phyloP scores from a whole-genome alignment of 148 eudicot species.

The Arbutus unedo region DNA sequence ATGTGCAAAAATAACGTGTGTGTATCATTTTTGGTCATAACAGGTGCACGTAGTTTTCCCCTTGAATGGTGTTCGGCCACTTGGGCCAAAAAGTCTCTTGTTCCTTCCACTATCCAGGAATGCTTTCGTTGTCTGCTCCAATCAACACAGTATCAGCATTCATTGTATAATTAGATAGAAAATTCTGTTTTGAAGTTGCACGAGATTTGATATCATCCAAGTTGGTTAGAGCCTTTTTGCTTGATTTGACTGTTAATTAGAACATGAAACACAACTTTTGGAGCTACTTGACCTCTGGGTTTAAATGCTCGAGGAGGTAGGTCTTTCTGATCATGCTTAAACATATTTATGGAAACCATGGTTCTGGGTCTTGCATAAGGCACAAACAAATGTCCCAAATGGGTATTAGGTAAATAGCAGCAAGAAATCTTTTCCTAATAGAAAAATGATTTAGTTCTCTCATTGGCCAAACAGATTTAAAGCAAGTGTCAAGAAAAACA shows the following conservation, averaged over 20 bases:
- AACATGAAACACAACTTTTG: neutral
- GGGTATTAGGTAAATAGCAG: neutral
- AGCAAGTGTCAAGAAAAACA: conserved; percentile 8
- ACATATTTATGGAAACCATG: neutral
- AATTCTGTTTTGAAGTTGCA: neutral
- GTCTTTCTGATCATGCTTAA: neutral
- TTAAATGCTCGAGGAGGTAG: neutral
- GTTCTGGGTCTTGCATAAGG: neutral
- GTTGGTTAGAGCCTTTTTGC: neutral
- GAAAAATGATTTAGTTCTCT: neutral
- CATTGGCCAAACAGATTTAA: conserved; percentile 3
- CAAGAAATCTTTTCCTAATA: neutral
- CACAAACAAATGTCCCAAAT: neutral
- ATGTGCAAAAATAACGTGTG: too few species aligned
- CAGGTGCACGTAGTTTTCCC: neutral
- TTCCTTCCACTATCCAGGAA: neutral
- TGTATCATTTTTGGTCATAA: too few species aligned
- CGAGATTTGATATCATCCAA: conserved; percentile 2
- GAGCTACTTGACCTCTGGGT: neutral
- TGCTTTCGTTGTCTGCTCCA: neutral
- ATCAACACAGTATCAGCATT: neutral
- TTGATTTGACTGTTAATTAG: neutral
- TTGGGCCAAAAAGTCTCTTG: neutral
- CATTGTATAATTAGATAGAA: neutral
- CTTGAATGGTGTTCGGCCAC: neutral